These are phyloP conservation scores for Helicocarpus griseus DNA, from an alignment of 2,329 filamentous ascomycete genomes.

Conservation along the genomic window DNA sequence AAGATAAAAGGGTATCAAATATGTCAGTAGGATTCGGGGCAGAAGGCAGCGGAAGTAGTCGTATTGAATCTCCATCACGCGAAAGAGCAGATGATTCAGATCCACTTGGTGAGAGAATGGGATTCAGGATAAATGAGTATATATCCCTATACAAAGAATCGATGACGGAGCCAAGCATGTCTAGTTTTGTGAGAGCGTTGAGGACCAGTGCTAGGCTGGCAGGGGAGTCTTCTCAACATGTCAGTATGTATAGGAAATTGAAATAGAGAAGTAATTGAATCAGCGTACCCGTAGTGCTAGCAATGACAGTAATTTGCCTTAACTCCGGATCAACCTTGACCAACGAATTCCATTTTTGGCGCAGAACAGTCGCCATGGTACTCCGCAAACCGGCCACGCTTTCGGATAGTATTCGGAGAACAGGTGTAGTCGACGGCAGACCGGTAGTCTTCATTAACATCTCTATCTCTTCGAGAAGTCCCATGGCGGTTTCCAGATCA, in stretches of 20 bases:
- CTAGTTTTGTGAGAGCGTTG: conserved; percentile 21
- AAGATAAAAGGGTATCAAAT: conserved; percentile 33
- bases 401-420: conserved; percentile 49
- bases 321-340: conserved; percentile 52
- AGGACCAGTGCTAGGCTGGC: not conserved
- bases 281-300: conserved; percentile 41
- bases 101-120: conserved; percentile 21
- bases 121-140: conserved; percentile 22
- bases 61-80: conserved; percentile 21
- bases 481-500: conserved; percentile 39
- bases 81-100: conserved; percentile 19
- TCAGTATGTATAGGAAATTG: conserved; percentile 4
- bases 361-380: conserved; percentile 56
- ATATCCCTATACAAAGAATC: conserved; percentile 26
- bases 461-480: conserved; percentile 37
- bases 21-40: conserved; percentile 25
- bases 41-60: conserved; percentile 18
- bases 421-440: conserved; percentile 26
- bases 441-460: conserved; percentile 19
- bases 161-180: conserved; percentile 22
- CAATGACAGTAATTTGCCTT: conserved; percentile 47
- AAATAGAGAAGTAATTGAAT: not conserved
- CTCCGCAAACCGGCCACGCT: conserved; percentile 58
- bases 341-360: conserved; percentile 60
- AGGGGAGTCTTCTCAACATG: conserved; percentile 12